phyloP scores from a whole-genome alignment of 768 basidiomycete species.

The Xerocomus potaroensis region DNA sequence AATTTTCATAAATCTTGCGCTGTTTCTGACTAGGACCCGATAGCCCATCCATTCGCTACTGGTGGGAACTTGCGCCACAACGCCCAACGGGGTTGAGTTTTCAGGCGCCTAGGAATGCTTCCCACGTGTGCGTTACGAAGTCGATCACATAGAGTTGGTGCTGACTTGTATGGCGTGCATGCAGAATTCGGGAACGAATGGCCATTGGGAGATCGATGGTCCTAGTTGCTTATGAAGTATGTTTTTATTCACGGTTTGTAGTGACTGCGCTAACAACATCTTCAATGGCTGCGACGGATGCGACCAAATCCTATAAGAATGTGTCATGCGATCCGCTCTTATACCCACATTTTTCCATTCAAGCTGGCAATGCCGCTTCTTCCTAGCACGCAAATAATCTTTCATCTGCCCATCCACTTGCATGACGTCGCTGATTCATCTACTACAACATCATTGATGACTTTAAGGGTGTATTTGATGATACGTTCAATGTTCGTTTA shows the following conservation, averaged over 20 bases:
- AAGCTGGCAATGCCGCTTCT: no score
- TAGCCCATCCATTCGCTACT: slow-evolving; percentile 30
- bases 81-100: slow-evolving; percentile 27
- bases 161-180: background rate
- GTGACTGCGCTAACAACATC: no score
- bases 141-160: background rate
- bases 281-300: no score
- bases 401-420: no score
- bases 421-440: no score
- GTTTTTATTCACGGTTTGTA: background rate
- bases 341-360: no score
- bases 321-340: no score
- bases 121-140: slow-evolving; percentile 13
- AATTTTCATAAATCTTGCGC: background rate
- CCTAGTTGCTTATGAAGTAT: slow-evolving; percentile 3
- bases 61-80: slow-evolving; percentile 33
- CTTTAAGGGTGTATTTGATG: background rate
- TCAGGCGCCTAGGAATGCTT: slow-evolving; percentile 20
- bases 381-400: no score
- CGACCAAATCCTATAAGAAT: no score
- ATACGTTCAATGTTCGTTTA: background rate
- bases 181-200: slow-evolving; percentile 20
- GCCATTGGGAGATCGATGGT: slow-evolving; percentile 25
- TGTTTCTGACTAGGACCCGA: background rate
- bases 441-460: background rate